Percentiles rank a stretch among this genome's conserved stretches.
Conservation (phyloP, 768 basidiomycete species). For the Hortiboletus campestris region DNA sequence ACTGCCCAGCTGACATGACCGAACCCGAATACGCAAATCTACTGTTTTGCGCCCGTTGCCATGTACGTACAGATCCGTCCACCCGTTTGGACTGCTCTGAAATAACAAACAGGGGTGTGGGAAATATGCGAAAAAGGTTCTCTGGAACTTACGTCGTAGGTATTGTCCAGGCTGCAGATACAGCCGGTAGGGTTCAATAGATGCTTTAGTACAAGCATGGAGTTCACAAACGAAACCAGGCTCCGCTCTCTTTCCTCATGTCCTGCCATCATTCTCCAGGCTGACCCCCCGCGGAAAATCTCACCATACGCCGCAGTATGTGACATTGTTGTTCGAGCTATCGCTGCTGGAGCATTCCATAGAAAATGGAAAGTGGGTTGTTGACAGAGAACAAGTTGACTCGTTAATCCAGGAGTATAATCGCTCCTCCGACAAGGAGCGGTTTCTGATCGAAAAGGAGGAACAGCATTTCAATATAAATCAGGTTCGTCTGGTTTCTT, state of each 20-base stretch:
- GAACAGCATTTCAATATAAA: rapidly evolving
- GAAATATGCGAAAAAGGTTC: neutral
- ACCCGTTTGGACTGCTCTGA: neutral
- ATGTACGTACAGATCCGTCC: neutral
- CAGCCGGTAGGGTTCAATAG: neutral
- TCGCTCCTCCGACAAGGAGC: neutral
- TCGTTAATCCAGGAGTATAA: neutral
- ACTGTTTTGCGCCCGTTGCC: conserved; percentile 30
- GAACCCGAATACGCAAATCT: conserved; percentile 47
- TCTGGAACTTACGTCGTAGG: conserved; percentile 11
- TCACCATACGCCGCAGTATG: neutral
- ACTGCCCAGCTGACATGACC: conserved; percentile 7
- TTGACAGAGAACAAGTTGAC: neutral
- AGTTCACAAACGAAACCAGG: neutral
- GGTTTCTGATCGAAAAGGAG: neutral
- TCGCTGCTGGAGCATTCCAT: neutral
- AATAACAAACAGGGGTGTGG: conserved; percentile 1
- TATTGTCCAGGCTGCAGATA: conserved; percentile 8
- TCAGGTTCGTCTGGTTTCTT: neutral
- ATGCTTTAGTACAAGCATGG: no score
- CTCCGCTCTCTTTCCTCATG: neutral
- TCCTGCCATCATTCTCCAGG: neutral
- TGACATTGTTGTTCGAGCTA: neutral
- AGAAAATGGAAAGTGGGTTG: neutral
- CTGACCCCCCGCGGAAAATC: neutral